A percentile compares a stretch with the other conserved stretches of the same genome.
These are phyloP conservation scores for Arachnomyces sp. DNA, from an alignment of 2,329 filamentous ascomycete species.

Conservation along the genomic window DNA sequence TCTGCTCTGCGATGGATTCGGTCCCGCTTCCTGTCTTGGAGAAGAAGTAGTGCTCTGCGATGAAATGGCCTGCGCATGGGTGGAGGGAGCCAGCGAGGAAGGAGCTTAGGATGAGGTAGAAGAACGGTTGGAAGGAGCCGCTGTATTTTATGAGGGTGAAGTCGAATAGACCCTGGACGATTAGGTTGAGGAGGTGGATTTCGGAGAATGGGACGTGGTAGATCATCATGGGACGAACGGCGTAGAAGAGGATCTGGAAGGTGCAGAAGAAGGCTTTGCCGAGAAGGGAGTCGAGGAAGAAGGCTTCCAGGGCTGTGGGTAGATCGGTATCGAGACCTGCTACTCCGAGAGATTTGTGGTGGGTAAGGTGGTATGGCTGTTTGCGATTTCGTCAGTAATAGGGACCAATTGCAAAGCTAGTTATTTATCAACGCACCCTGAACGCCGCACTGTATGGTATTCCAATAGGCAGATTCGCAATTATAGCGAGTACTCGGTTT, in stretches of 20 bases:
- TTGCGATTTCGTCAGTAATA: too few relatives aligned
- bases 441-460: constrained; percentile 95
- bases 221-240: constrained; percentile 87
- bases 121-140: constrained; percentile 56
- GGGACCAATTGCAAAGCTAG: neutral
- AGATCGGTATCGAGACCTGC: constrained; percentile 94
- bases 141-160: constrained; percentile 54
- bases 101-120: constrained; percentile 79
- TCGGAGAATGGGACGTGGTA: constrained; percentile 81
- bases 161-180: constrained; percentile 72
- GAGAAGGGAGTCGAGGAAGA: constrained; percentile 84
- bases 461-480: constrained; percentile 93
- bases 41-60: constrained; percentile 89
- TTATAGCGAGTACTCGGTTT: constrained; percentile 81
- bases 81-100: constrained; percentile 93
- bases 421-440: constrained; percentile 52
- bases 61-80: constrained; percentile 94
- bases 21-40: constrained; percentile 32
- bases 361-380: constrained; percentile 91
- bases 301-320: constrained; percentile 80
- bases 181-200: constrained; percentile 76
- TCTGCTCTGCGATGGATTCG: constrained; percentile 47
- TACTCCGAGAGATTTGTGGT: constrained; percentile 97
- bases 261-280: constrained; percentile 99
- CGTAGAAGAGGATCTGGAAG: constrained; percentile 99